Conservation (phyloP, 345 rosid species). For the Hypericum perforatum region DNA sequence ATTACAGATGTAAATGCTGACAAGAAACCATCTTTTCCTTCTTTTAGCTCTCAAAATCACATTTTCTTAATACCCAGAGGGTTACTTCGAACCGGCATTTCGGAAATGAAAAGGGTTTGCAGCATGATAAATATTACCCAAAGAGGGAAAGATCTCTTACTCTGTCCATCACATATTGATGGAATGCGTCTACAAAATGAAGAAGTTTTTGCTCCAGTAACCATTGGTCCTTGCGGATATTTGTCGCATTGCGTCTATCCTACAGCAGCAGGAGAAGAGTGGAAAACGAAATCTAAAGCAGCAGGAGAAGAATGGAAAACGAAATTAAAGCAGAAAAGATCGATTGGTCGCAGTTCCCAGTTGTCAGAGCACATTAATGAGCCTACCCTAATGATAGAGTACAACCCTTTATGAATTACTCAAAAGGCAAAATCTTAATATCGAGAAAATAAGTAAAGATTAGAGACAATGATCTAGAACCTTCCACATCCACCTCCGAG, state of each 20-base stretch:
- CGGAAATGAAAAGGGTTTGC: too few species aligned
- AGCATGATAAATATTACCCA: background rate
- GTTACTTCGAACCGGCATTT: too few species aligned
- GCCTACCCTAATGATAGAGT: background rate
- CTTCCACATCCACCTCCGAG: constrained; percentile 99
- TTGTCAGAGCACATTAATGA: background rate
- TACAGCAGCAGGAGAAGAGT: constrained; percentile 20
- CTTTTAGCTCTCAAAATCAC: too few species aligned
- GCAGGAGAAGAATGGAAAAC: constrained; percentile 9
- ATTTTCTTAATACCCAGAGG: too few species aligned
- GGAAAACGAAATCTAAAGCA: constrained; percentile 8
- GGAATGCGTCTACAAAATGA: constrained; percentile 97
- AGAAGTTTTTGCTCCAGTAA: constrained; percentile 95
- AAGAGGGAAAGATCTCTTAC: constrained; percentile 33
- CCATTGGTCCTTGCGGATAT: constrained; percentile 70
- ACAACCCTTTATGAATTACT: background rate
- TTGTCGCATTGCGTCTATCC: constrained; percentile 59
- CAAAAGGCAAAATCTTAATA: background rate
- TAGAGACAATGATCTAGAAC: constrained; percentile 21
- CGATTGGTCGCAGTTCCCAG: background rate
- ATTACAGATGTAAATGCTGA: too few species aligned
- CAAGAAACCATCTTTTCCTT: too few species aligned
- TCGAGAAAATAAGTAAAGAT: background rate
- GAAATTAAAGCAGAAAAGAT: constrained; percentile 5
- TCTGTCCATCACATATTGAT: constrained; percentile 99